These are phyloP conservation scores for Tuber magnatum DNA, from an alignment of 495 filamentous ascomycete species.

Conservation along the genomic window DNA sequence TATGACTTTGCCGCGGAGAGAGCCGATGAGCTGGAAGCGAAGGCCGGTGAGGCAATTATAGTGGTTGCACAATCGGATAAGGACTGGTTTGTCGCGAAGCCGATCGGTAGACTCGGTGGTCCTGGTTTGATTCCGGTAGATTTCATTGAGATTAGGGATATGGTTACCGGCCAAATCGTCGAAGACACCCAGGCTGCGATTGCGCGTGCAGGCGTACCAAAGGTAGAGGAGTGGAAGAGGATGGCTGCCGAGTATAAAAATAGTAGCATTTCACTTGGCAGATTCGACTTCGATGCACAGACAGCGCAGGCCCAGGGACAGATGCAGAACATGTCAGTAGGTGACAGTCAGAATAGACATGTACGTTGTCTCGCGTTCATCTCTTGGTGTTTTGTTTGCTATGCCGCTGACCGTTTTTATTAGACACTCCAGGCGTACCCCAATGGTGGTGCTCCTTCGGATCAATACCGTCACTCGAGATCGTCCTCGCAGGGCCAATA, in stretches of 20 bases:
- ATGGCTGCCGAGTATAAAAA: conserved; percentile 99
- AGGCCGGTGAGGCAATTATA: conserved; percentile 90
- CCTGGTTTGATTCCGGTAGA: conserved; percentile 94
- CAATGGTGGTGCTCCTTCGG: conserved; percentile 15
- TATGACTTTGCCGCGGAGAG: conserved; percentile 96
- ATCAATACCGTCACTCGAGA: conserved; percentile 33
- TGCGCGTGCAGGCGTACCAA: conserved; percentile 82
- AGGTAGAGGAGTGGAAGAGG: conserved; percentile 99
- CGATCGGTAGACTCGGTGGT: conserved; percentile 86
- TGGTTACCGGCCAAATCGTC: conserved; percentile 76
- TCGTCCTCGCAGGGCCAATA: conserved; percentile 47
- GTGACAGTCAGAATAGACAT: conserved; percentile 35
- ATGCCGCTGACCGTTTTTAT: conserved; percentile 13
- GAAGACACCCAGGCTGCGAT: conserved; percentile 80
- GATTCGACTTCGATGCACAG: conserved; percentile 56
- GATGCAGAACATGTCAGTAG: conserved; percentile 29
- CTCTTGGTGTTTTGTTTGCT: background rate
- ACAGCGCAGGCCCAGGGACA: conserved; percentile 13
- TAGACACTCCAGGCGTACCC: conserved; percentile 29
- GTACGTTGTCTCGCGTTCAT: conserved; percentile 22
- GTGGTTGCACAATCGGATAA: conserved; percentile 99
- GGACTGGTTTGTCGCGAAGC: conserved; percentile 99
- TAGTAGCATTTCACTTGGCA: conserved; percentile 90
- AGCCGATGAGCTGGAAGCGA: conserved; percentile 90
- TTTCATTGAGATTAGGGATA: conserved; percentile 93